Conservation (phyloP, 148 eudicot species). For the Vaccinium macrocarpon region DNA sequence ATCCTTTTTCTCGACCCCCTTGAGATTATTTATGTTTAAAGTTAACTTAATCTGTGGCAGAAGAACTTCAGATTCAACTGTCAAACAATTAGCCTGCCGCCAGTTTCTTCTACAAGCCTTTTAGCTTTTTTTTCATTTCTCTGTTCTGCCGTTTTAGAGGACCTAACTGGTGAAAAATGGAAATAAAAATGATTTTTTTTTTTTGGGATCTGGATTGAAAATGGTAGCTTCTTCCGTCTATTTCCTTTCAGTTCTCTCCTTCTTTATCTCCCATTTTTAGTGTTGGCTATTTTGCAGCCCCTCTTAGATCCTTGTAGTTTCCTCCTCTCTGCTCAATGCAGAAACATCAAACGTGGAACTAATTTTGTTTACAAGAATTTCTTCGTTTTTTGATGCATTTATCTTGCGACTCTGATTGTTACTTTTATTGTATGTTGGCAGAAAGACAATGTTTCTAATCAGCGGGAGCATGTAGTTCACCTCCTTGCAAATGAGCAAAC, state of each 20-base stretch:
- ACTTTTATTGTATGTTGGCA: conserved; percentile 31
- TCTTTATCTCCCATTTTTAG: not conserved
- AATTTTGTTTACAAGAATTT: not conserved
- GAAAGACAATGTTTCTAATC: conserved; percentile 92
- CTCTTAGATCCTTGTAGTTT: not conserved
- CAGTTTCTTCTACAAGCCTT: not conserved
- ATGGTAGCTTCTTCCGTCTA: not conserved
- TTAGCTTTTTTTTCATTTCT: not conserved
- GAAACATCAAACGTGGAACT: not conserved
- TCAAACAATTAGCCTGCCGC: not conserved
- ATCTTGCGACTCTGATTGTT: not conserved
- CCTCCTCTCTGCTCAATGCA: not conserved
- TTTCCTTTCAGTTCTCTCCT: not conserved
- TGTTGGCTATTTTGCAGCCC: not conserved
- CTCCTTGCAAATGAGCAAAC: conserved; percentile 95
- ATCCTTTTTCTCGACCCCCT: not conserved
- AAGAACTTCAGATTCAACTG: not conserved
- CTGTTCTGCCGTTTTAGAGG: not conserved
- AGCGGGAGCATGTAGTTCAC: conserved; percentile 90
- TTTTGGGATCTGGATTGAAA: not conserved
- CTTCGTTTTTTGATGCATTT: not conserved
- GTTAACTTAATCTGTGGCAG: not conserved
- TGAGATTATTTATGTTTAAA: not conserved
- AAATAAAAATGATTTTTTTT: not conserved
- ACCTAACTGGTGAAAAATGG: not conserved